Percentiles rank a stretch among this genome's conserved stretches.
Evolutionary conservation across 2,329 filamentous ascomycete genomes (phyloP).

Genomic region (Trichoderma citrinoviride): DNA sequence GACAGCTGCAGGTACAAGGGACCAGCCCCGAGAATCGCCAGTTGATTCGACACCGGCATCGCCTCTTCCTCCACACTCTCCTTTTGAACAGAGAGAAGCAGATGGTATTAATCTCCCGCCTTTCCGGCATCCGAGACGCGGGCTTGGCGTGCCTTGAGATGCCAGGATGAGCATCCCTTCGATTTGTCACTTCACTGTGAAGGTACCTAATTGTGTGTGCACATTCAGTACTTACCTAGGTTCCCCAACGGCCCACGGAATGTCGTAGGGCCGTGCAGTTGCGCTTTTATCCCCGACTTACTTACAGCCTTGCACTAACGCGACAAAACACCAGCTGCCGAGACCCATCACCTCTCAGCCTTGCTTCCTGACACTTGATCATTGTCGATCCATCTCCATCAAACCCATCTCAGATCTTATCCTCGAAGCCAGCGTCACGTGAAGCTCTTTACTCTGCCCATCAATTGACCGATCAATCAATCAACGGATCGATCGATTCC

Average conservation of each 20-base stretch:
- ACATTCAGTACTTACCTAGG: no score
- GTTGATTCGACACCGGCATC: neutral
- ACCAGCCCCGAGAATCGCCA: neutral
- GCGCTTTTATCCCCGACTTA: neutral
- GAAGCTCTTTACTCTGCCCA: no score
- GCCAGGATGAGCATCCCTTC: neutral
- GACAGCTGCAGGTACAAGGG: conserved; percentile 1
- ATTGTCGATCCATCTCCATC: neutral
- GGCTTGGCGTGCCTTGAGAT: neutral
- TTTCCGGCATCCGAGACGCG: neutral
- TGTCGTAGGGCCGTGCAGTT: neutral
- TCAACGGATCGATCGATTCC: neutral
- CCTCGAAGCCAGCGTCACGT: neutral
- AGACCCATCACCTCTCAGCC: neutral
- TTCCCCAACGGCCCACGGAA: no score
- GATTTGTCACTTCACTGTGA: neutral
- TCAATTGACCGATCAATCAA: neutral
- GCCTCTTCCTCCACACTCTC: conserved; percentile 16
- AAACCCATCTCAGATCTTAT: no score
- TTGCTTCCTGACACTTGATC: neutral
- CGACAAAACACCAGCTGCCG: neutral
- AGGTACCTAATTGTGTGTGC: no score
- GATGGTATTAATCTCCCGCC: conserved; percentile 11
- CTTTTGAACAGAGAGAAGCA: neutral
- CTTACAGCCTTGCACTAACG: conserved; percentile 13